Evolutionary conservation across 257 asterid genomes (phyloP), one percentile per base, ranked within the genome.

Genomic region (Gardenia jasminoides): DNA sequence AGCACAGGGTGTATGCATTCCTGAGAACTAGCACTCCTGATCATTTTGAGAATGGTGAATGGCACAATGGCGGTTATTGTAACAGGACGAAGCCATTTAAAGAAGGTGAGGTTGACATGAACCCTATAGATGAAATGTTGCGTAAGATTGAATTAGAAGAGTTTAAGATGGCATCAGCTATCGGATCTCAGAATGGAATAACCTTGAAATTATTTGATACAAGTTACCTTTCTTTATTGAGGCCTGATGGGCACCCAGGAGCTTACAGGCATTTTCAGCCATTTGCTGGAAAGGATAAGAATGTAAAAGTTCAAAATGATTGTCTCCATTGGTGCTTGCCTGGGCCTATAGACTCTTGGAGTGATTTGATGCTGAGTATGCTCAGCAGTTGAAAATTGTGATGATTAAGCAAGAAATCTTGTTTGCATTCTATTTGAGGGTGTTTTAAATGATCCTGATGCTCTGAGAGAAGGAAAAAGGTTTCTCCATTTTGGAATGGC

Each of bases 291-390:
- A 88, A 86, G 72, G 91, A 81, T 71, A 76, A 72, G 81, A 46
- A 87, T 70, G 89, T 79, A 17, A 78, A 85, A 78, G 78, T 91
- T 46, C 98, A 93, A 80, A 93, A 93, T 84, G 99, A 96, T 75
- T 96, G 99, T 82, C 74, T 96, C 64, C 99, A 96, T 31, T 93
- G 99, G 99, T 96, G 99, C 75, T 85, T 96, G 84, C 99, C 99
- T 0, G 98, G 99, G 10, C 98, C 99, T 1, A 92, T 96, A 72
- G 99, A 96, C 56, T 88, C 94, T 64, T 96, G 99, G 99, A 93
- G 92, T 86, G 98, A 93, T 69, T 72, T 96, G 84, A 84, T 96
- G 83, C 79, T 88, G 91, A 88, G 88, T 85, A 86, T 93, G 92
- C 70, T 81, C 43, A 78, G 26, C 30, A 36, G 75, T 66, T 75